A percentile compares a stretch with the other conserved stretches of the same genome.
Conservation (phyloP, 2,329 filamentous ascomycete species). For the Ascochyta lentis region DNA sequence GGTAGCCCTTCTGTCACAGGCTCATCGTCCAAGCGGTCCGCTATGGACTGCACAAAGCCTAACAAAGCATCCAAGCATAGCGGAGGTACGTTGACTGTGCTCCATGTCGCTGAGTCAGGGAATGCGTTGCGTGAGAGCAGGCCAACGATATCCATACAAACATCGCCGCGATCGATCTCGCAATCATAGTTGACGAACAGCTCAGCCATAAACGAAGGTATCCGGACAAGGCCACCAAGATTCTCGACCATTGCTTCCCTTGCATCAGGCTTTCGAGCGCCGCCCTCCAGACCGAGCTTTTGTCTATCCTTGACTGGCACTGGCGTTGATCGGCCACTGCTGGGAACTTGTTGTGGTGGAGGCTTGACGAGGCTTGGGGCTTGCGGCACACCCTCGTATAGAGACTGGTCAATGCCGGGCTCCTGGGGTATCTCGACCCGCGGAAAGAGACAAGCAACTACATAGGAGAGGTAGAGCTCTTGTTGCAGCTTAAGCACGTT, state of each 20-base stretch:
- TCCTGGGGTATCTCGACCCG: slow-evolving; percentile 93
- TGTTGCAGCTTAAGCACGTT: slow-evolving; percentile 93
- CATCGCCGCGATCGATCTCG: slow-evolving; percentile 85
- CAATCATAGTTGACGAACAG: slow-evolving; percentile 99
- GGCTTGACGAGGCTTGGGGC: slow-evolving; percentile 86
- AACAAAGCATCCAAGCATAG: slow-evolving; percentile 91
- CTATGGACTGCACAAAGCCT: slow-evolving; percentile 89
- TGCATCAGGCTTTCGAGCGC: slow-evolving; percentile 89
- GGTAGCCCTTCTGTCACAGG: slow-evolving; percentile 71
- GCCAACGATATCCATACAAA: slow-evolving; percentile 95
- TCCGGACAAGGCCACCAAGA: slow-evolving; percentile 86
- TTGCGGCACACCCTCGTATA: slow-evolving; percentile 94
- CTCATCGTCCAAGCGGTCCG: slow-evolving; percentile 79
- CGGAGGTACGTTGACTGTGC: slow-evolving; percentile 95
- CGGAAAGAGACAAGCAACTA: slow-evolving; percentile 92
- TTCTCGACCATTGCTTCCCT: slow-evolving; percentile 98
- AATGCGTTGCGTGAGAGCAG: slow-evolving; percentile 92
- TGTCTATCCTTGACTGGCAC: slow-evolving; percentile 92
- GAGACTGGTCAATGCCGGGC: slow-evolving; percentile 83
- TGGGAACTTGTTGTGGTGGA: slow-evolving; percentile 66
- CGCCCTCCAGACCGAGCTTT: slow-evolving; percentile 90
- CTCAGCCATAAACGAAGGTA: slow-evolving; percentile 93
- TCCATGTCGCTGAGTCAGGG: slow-evolving; percentile 97
- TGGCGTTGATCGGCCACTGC: slow-evolving; percentile 85
- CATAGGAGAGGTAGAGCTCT: slow-evolving; percentile 91